Evolutionary conservation across 2,329 filamentous ascomycete species (phyloP).

Genomic region (Chaetomiaceae sp.): DNA sequence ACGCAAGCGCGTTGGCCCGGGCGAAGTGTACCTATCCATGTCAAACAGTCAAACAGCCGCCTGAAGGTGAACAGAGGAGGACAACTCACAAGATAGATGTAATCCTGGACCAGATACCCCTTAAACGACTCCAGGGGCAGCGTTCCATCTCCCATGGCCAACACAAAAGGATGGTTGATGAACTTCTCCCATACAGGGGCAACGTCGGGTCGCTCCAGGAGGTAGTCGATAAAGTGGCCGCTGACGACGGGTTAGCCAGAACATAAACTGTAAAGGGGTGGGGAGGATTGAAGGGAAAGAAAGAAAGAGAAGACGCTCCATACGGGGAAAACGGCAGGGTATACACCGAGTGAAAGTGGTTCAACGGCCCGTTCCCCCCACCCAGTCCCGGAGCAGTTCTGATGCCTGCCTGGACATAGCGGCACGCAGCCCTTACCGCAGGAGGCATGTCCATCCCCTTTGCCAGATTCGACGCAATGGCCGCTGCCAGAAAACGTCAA

Average conservation of each 20-base stretch:
- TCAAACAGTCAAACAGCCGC: neutral
- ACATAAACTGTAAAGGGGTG: neutral
- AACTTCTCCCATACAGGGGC: constrained; percentile 67
- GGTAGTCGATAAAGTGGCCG: constrained; percentile 77
- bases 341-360: constrained; percentile 72
- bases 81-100: constrained; percentile 69
- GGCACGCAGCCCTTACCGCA: constrained; percentile 63
- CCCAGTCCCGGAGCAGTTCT: constrained; percentile 58
- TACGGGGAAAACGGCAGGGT: constrained; percentile 63
- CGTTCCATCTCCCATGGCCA: constrained; percentile 68
- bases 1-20: constrained; percentile 75
- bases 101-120: constrained; percentile 86
- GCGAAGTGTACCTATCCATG: constrained; percentile 79
- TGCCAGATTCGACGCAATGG: constrained; percentile 69
- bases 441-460: constrained; percentile 50
- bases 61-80: neutral
- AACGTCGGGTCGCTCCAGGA: constrained; percentile 73
- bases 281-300: no score
- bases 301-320: constrained; percentile 23
- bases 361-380: constrained; percentile 65
- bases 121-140: constrained; percentile 76
- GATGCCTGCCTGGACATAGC: constrained; percentile 69
- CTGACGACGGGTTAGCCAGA: constrained; percentile 34
- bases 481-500: constrained; percentile 42
- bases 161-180: constrained; percentile 77